phyloP scores from a whole-genome alignment of 2,329 filamentous ascomycete genomes.

The Camptophora hylomeconis region DNA sequence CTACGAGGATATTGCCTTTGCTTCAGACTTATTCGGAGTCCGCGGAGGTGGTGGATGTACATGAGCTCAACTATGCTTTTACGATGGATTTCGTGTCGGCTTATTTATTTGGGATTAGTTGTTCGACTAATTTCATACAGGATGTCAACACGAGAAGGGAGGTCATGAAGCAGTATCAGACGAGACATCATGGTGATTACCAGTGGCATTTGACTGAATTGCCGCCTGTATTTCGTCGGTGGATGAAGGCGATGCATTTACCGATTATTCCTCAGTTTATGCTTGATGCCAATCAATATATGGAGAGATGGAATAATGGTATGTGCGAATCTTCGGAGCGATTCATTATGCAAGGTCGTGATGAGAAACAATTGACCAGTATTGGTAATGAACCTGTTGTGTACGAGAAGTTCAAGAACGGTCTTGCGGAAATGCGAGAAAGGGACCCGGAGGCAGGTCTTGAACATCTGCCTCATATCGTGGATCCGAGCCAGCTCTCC shows the following conservation, averaged over 20 bases:
- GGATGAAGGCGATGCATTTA: constrained; percentile 39
- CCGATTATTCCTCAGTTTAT: constrained; percentile 55
- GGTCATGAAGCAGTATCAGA: constrained; percentile 56
- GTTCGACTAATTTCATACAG: constrained; percentile 51
- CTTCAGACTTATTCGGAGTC: constrained; percentile 26
- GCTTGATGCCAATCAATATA: constrained; percentile 51
- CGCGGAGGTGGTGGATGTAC: constrained; percentile 37
- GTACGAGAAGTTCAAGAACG: constrained; percentile 41
- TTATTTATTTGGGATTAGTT: constrained; percentile 58
- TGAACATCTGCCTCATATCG: constrained; percentile 6
- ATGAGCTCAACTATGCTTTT: constrained; percentile 52
- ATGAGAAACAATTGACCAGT: constrained; percentile 21
- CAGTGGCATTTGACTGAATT: constrained; percentile 66
- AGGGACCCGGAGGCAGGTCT: constrained; percentile 12
- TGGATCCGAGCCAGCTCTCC: constrained; percentile 7
- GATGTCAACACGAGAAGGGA: constrained; percentile 43
- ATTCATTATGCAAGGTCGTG: too few species aligned
- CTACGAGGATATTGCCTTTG: constrained; percentile 48
- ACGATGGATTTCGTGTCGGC: constrained; percentile 68
- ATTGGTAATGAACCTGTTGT: constrained; percentile 24
- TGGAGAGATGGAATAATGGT: constrained; percentile 52
- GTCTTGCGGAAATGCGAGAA: constrained; percentile 28
- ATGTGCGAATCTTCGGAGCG: constrained; percentile 44
- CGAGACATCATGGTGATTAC: constrained; percentile 51
- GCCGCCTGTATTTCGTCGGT: constrained; percentile 36